Conservation (phyloP, 495 filamentous ascomycete genomes). For the Hyaloscypha bicolor region DNA sequence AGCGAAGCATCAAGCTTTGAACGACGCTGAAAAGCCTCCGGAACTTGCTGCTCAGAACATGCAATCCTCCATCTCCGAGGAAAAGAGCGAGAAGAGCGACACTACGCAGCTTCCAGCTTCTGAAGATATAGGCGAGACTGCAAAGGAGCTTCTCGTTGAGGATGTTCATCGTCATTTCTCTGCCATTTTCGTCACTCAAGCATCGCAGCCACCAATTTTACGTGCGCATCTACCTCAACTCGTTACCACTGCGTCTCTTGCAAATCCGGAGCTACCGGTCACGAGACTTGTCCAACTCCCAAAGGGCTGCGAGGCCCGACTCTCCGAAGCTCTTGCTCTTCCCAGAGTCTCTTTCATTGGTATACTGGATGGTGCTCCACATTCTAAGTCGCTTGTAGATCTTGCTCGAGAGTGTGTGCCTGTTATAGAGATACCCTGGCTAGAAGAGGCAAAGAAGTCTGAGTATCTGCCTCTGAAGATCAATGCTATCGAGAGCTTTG, state of each 20-base stretch:
- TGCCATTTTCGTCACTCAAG: slow-evolving; percentile 55
- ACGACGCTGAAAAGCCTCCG: neutral
- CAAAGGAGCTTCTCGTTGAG: slow-evolving; percentile 9
- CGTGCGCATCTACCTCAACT: slow-evolving; percentile 64
- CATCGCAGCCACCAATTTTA: slow-evolving; percentile 50
- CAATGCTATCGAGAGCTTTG: slow-evolving; percentile 30
- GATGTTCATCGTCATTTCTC: slow-evolving; percentile 35
- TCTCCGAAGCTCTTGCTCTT: slow-evolving; percentile 54
- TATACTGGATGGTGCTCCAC: slow-evolving; percentile 36
- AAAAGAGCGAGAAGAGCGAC: neutral
- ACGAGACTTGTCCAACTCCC: slow-evolving; percentile 59
- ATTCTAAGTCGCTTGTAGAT: slow-evolving; percentile 25
- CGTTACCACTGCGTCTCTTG: slow-evolving; percentile 51
- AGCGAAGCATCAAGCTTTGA: neutral
- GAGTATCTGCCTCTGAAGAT: slow-evolving; percentile 32
- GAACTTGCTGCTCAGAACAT: neutral
- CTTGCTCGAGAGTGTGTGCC: slow-evolving; percentile 23
- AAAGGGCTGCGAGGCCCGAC: slow-evolving; percentile 49
- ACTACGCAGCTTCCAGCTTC: neutral
- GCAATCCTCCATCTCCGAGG: neutral
- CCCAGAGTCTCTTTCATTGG: slow-evolving; percentile 63
- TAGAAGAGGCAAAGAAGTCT: slow-evolving; percentile 22
- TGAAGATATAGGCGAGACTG: too few relatives aligned
- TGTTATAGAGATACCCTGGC: slow-evolving; percentile 35
- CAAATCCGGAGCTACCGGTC: slow-evolving; percentile 37